Percentiles rank a stretch among this genome's conserved stretches.
Evolutionary conservation across 2,329 filamentous ascomycete genomes (phyloP).

Genomic region (Chaetomium globosum): DNA sequence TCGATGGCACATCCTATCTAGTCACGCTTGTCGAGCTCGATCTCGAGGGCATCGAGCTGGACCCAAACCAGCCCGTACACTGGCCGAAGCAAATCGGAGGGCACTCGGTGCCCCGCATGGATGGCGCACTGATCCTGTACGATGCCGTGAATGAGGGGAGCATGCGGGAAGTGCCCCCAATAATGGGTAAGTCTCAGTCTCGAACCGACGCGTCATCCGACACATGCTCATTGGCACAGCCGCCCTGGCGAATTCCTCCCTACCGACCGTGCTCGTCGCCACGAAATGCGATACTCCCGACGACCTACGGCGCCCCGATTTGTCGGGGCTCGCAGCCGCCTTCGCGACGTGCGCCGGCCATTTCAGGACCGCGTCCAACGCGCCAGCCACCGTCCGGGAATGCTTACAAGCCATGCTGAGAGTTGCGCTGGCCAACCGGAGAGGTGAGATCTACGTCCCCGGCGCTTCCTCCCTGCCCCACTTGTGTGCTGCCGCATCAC

Average conservation of each 20-base stretch:
- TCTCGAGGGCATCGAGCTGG: conserved; percentile 65
- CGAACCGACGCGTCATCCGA: conserved; percentile 4
- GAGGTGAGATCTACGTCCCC: conserved; percentile 58
- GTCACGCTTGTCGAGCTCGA: conserved; percentile 68
- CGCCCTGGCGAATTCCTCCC: conserved; percentile 68
- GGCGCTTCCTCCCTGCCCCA: conserved; percentile 2
- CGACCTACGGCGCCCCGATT: conserved; percentile 70
- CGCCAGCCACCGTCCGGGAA: conserved; percentile 71
- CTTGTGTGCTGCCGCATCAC: conserved; percentile 14
- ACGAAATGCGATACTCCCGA: conserved; percentile 85
- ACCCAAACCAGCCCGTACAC: conserved; percentile 60
- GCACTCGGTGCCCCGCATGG: conserved; percentile 71
- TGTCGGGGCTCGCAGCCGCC: conserved; percentile 62
- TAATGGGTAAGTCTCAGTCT: conserved; percentile 68
- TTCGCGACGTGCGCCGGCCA: conserved; percentile 71
- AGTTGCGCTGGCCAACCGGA: conserved; percentile 66
- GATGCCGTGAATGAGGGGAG: conserved; percentile 80
- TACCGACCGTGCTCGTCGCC: conserved; percentile 80
- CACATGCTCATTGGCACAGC: conserved; percentile 53
- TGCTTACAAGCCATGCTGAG: conserved; percentile 76
- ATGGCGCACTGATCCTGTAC: conserved; percentile 84
- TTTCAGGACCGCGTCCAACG: conserved; percentile 71
- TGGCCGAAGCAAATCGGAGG: conserved; percentile 72
- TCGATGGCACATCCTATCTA: conserved; percentile 60
- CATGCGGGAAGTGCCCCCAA: conserved; percentile 71